Conservation (phyloP, 1,284 basidiomycete genomes). For the Fomes fomentarius region DNA sequence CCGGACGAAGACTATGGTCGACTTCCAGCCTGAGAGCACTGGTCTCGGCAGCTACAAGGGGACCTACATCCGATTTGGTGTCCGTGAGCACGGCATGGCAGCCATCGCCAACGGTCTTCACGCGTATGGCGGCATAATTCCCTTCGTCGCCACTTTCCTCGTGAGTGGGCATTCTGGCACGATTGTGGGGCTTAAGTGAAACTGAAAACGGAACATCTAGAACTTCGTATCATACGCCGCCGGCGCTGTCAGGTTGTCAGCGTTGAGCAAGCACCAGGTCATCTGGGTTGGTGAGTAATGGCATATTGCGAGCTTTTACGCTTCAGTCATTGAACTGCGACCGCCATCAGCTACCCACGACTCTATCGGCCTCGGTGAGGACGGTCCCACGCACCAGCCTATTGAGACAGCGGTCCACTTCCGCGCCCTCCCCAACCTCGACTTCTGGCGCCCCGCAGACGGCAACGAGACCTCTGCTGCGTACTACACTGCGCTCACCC, state of each 20-base stretch:
- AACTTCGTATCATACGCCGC: slow-evolving; percentile 96
- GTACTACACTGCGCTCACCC: slow-evolving; percentile 80
- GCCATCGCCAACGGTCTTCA: slow-evolving; percentile 91
- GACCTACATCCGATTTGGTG: slow-evolving; percentile 94
- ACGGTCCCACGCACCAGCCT: slow-evolving; percentile 96
- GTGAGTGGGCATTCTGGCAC: slow-evolving; percentile 39
- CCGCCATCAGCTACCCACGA: slow-evolving; percentile 75
- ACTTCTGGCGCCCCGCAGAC: slow-evolving; percentile 92
- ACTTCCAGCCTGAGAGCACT: slow-evolving; percentile 92
- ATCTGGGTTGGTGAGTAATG: slow-evolving; percentile 84
- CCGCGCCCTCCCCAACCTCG: slow-evolving; percentile 89
- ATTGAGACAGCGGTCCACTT: slow-evolving; percentile 88
- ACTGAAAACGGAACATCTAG: slow-evolving; percentile 38
- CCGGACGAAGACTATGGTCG: slow-evolving; percentile 79
- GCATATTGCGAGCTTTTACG: slow-evolving; percentile 10
- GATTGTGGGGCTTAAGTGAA: background rate
- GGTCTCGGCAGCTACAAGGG: slow-evolving; percentile 85
- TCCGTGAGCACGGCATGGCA: slow-evolving; percentile 97
- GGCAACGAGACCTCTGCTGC: slow-evolving; percentile 94
- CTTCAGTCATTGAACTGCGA: slow-evolving; percentile 14
- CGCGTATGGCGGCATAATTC: slow-evolving; percentile 86
- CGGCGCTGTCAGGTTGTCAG: slow-evolving; percentile 90
- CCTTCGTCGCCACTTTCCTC: slow-evolving; percentile 89
- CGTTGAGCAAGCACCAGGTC: slow-evolving; percentile 88
- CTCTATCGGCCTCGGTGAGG: slow-evolving; percentile 91